These are phyloP conservation scores for Gossypium trilobum DNA, from an alignment of 441 rosid genomes.

Conservation along the genomic window DNA sequence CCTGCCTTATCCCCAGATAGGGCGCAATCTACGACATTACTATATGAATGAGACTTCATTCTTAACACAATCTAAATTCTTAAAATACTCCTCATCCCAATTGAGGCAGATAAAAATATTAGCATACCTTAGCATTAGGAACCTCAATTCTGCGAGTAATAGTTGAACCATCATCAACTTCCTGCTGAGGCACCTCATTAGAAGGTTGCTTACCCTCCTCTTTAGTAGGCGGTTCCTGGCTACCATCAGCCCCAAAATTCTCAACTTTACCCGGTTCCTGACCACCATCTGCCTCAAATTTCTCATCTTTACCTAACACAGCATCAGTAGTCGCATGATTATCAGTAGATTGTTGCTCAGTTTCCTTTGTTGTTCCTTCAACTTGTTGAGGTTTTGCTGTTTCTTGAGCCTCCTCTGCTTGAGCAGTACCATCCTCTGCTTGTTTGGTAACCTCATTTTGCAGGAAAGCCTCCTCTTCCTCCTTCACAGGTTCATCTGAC, in stretches of 20 bases:
- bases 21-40: background rate
- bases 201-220: constrained; percentile 22
- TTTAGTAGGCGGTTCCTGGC: background rate
- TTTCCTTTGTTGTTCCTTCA: constrained; percentile 13
- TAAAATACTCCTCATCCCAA: background rate
- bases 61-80: background rate
- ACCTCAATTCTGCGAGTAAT: constrained; percentile 53
- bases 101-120: background rate
- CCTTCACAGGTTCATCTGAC: constrained; percentile 19
- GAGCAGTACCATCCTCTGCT: constrained; percentile 19
- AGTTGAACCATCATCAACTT: constrained; percentile 29
- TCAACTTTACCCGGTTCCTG: constrained; percentile 17
- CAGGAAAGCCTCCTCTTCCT: constrained; percentile 14
- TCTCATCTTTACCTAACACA: constrained; percentile 23
- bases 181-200: constrained; percentile 19
- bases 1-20: background rate
- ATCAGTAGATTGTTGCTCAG: constrained; percentile 20
- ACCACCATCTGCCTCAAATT: constrained; percentile 17
- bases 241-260: background rate
- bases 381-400: constrained; percentile 3
- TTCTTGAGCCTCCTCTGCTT: constrained; percentile 15
- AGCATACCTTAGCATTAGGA: constrained; percentile 68
- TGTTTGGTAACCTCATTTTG: constrained; percentile 12
- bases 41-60: background rate
- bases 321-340: constrained; percentile 21